Percentiles rank a stretch among this genome's conserved stretches.
Conservation (phyloP, 768 basidiomycete genomes). For the Kwoniella sp. region DNA sequence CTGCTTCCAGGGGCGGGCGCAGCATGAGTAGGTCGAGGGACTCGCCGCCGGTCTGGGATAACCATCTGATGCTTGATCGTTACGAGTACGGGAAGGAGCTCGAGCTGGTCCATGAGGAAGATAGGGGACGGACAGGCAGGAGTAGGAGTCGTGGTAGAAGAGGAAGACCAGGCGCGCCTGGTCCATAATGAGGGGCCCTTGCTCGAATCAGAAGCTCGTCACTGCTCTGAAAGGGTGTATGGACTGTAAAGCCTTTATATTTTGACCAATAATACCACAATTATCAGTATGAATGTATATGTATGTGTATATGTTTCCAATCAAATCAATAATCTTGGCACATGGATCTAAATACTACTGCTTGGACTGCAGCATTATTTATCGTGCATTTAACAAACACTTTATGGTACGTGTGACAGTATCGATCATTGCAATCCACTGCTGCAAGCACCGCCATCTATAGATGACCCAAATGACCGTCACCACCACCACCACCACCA, state of each 20-base stretch:
- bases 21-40: constrained; percentile 24
- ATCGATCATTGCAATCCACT: no score
- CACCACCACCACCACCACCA: no score
- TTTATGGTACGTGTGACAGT: no score
- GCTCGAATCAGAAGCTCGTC: no score
- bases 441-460: no score
- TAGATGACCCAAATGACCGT: no score
- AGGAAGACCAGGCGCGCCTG: constrained; percentile 8
- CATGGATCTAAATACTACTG: no score
- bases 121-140: constrained; percentile 26
- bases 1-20: constrained; percentile 13
- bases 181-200: not conserved
- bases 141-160: constrained; percentile 26
- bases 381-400: no score
- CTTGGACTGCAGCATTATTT: no score
- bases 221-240: not conserved
- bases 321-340: not conserved
- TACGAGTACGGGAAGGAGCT: constrained; percentile 35
- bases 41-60: constrained; percentile 9
- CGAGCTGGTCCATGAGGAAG: constrained; percentile 30
- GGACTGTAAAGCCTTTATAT: not conserved
- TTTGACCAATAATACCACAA: not conserved
- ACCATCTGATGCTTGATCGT: constrained; percentile 6
- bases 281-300: not conserved
- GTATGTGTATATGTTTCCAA: not conserved